These are phyloP conservation scores for Phoenix roebelenii DNA, from an alignment of 176 grass and related monocot species.

Conservation along the genomic window DNA sequence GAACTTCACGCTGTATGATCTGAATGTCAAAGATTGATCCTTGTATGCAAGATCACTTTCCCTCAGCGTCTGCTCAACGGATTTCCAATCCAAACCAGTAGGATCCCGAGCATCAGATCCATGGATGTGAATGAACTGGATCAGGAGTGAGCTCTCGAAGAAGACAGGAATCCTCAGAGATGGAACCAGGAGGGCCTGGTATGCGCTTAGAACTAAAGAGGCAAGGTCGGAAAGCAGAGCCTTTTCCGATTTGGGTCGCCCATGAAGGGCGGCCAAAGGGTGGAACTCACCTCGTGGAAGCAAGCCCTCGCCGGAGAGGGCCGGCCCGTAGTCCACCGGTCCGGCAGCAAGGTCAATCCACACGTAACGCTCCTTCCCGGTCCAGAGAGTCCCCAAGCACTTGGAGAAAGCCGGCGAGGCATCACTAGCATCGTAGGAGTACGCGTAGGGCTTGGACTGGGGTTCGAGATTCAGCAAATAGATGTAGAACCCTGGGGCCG, in stretches of 20 bases:
- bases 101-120: conserved; percentile 45
- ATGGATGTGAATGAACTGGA: conserved; percentile 80
- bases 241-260: conserved; percentile 67
- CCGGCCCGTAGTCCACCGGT: conserved; percentile 78
- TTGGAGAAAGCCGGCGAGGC: conserved; percentile 50
- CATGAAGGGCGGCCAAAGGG: conserved; percentile 69
- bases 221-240: conserved; percentile 52
- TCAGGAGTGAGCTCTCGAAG: conserved; percentile 61
- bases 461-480: conserved; percentile 66
- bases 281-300: conserved; percentile 94
- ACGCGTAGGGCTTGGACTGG: conserved; percentile 63
- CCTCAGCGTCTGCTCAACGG: conserved; percentile 55
- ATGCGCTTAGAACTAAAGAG: conserved; percentile 63
- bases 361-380: conserved; percentile 82
- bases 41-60: conserved; percentile 46
- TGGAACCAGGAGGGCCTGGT: conserved; percentile 59
- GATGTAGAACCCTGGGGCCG: conserved; percentile 62
- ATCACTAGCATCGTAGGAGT: conserved; percentile 30
- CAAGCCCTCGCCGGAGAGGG: conserved; percentile 76
- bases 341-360: conserved; percentile 88
- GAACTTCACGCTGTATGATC: conserved; percentile 36
- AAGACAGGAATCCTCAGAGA: conserved; percentile 83
- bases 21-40: conserved; percentile 53
- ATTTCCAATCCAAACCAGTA: conserved; percentile 52
- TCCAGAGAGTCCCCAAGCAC: conserved; percentile 72